A percentile compares a stretch with the other conserved stretches of the same genome.
phyloP scores from a whole-genome alignment of 768 basidiomycete species.

The Psilocybe azurescens region DNA sequence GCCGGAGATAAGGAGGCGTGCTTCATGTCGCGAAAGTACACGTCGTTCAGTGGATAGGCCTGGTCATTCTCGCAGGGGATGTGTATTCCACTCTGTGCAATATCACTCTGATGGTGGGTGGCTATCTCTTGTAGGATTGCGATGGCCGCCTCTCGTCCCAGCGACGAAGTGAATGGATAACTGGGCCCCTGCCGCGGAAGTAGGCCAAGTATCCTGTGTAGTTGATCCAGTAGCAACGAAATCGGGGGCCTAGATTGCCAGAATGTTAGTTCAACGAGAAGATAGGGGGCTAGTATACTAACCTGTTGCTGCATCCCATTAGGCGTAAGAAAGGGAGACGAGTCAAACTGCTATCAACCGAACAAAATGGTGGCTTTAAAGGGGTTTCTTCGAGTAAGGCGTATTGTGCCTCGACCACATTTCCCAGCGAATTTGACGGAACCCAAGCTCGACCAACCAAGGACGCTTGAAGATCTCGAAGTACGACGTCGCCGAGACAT shows the following conservation, averaged over 20 bases:
- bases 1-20: background rate
- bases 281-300: conserved; percentile 1
- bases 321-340: background rate
- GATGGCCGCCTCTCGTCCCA: background rate
- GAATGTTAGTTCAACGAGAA: background rate
- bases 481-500: background rate
- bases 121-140: conserved; percentile 21
- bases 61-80: conserved; percentile 10
- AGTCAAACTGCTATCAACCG: background rate
- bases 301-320: conserved; percentile 20
- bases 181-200: background rate
- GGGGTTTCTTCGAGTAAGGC: conserved; percentile 14
- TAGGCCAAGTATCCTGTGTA: background rate
- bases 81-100: background rate
- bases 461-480: background rate
- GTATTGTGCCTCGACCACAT: conserved; percentile 6
- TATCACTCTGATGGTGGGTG: conserved; percentile 1
- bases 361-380: conserved; percentile 13
- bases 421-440: conserved; percentile 4
- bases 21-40: conserved; percentile 16
- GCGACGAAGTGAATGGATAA: background rate
- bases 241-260: conserved; percentile 13
- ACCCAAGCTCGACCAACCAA: conserved; percentile 14
- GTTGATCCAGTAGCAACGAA: background rate
- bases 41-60: background rate